A percentile compares a stretch with the other conserved stretches of the same genome.
These are phyloP conservation scores for Torulaspora delbrueckii DNA, from an alignment of 805 yeast genomes.

Conservation along the genomic window DNA sequence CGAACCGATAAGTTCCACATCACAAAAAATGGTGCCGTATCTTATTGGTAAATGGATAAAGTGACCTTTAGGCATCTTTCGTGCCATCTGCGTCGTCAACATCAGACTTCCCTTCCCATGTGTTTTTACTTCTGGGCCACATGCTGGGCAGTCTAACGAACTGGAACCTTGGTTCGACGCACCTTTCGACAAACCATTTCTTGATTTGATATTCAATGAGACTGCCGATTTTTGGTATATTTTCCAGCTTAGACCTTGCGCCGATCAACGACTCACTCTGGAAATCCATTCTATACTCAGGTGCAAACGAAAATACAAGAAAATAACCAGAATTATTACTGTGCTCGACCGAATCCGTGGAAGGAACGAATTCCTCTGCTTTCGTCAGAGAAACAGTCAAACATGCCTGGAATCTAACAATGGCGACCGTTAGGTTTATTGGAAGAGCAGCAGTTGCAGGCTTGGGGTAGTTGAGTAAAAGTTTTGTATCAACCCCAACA, in stretches of 20 bases:
- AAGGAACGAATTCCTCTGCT: conserved; percentile 31
- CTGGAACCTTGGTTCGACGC: conserved; percentile 91
- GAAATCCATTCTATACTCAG: conserved; percentile 86
- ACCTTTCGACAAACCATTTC: conserved; percentile 86
- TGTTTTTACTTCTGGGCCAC: conserved; percentile 71
- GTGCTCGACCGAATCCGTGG: conserved; percentile 14
- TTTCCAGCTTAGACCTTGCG: conserved; percentile 83
- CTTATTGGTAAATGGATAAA: conserved; percentile 3
- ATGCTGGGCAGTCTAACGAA: conserved; percentile 77
- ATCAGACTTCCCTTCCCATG: conserved; percentile 39
- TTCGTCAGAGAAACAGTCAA: conserved; percentile 65
- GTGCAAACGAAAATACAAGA: conserved; percentile 82
- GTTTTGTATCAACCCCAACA: conserved; percentile 74
- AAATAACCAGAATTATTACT: conserved; percentile 51
- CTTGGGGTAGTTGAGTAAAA: conserved; percentile 75
- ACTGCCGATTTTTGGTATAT: conserved; percentile 86
- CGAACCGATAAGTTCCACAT: conserved; percentile 13
- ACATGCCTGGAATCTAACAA: conserved; percentile 88
- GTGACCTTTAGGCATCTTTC: conserved; percentile 2
- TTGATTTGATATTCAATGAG: conserved; percentile 76
- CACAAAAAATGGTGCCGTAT: conserved; percentile 15
- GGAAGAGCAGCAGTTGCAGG: conserved; percentile 85
- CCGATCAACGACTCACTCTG: conserved; percentile 87
- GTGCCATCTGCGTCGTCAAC: conserved; percentile 9
- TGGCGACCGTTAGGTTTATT: conserved; percentile 74